Evolutionary conservation across 495 filamentous ascomycete species (phyloP), one percentile per base, ranked within the genome.

Genomic region (Penicillium herquei): DNA sequence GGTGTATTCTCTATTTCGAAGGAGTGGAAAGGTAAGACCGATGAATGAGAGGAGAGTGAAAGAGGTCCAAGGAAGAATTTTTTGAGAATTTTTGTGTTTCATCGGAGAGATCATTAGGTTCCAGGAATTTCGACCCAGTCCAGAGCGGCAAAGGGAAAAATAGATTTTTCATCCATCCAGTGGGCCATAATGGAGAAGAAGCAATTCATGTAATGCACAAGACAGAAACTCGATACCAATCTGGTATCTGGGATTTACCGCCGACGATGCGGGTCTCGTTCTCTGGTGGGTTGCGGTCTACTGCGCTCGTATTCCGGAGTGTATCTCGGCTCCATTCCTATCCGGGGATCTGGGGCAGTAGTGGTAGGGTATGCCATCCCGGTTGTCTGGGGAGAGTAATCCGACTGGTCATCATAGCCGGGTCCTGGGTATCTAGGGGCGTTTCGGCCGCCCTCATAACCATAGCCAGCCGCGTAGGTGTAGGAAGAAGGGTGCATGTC

Each of bases 271-370:
- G 70, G 66, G 49, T 77, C 71, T 52, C 73, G 60, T 52, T 75
- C 68, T 66, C 72, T 63, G 62, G 75, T 62, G 57, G 72, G 62
- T 61, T 74, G 74, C 58, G 71, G 74, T 64, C 73, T 75, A 69
- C 61, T 75, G 66, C 72, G 71, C 55, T 75, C 74, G 59, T 72
- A 76, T 53, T 76, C 74, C 59, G 75, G 71, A 54, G 72, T 76
- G 56, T 75, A 78, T 73, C 75, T 78, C 50, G 72, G 64, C 39
- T 76, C 75, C 73, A 78, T 76, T 75, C 69, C 71, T 71, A 77
- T 73, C 69, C 75, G 74, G 51, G 72, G 66, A 53, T 78, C 75
- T 61, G 73, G 68, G 65, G 72, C 74, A 63, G 74, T 70, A 48
- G 73, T 74, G 58, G 74, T 43, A 65, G 74, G 73, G 58, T 77